phyloP scores from a whole-genome alignment of 2,329 filamentous ascomycete species.

The Curvularia lunata region DNA sequence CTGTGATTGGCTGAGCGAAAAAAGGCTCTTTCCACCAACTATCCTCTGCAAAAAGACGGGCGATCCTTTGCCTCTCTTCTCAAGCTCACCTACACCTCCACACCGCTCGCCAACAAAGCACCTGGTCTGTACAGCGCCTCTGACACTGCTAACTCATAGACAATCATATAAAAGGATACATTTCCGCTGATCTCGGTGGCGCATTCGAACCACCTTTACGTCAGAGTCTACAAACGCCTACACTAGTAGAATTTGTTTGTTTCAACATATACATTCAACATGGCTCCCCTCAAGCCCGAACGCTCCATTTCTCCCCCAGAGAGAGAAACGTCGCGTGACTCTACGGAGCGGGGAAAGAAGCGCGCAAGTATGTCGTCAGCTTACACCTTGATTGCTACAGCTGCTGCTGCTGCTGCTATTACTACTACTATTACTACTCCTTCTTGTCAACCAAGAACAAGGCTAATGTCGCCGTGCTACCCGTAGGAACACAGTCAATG shows the following conservation, averaged over 20 bases:
- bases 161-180: not conserved
- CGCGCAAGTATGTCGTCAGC: constrained; percentile 45
- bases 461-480: constrained; percentile 31
- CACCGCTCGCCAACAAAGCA: not conserved
- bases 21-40: constrained; percentile 6
- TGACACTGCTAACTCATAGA: constrained; percentile 6
- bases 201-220: not conserved
- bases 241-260: constrained; percentile 2
- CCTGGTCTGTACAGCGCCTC: constrained; percentile 11
- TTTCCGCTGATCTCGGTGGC: not conserved
- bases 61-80: constrained; percentile 1
- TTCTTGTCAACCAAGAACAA: constrained; percentile 19
- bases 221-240: not conserved
- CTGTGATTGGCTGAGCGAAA: constrained; percentile 8
- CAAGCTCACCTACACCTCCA: constrained; percentile 5
- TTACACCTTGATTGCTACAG: not conserved
- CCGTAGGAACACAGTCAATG: constrained; percentile 78
- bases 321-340: constrained; percentile 39
- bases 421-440: not conserved
- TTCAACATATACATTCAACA: constrained; percentile 11
- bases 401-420: not conserved
- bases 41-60: constrained; percentile 13
- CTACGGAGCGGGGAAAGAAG: constrained; percentile 45
- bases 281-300: constrained; percentile 34
- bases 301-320: constrained; percentile 20